Base-by-base conservation (phyloP, 805 yeast genomes). In the Candida nonsorbophila region DNA sequence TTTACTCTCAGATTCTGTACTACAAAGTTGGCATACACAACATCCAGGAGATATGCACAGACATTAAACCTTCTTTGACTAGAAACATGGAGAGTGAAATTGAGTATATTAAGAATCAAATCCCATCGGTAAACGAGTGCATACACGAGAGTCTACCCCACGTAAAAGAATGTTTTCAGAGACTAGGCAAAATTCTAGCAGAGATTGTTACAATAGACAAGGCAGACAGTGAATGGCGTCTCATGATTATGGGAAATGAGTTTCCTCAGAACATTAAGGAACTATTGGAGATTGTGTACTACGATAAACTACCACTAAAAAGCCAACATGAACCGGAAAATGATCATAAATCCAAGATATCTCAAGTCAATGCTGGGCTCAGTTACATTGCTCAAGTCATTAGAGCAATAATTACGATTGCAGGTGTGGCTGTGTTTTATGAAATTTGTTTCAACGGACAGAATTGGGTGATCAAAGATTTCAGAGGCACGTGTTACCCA, bases 211-310 rank as follows among this genome's bases (percentile, higher is more conserved):
- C 45, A 7, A 58, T 63, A n/a, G 51, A 41, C 6, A 45, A 47
- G 29, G 35, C 39, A 6, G 40, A 42, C 19, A 33, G 41, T 14
- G 26, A 55, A 2, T 40, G 50, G n/a, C 44, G 40, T 7, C 53
- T 57, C 29, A 41, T 42, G 16, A 58, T 64, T 4, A 28, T 50
- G 34, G 66, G 59, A 1, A 36, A 60, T 5, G 62, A 57, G 27
- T 58, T 63, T 29, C 69, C 69, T 1, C 29, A 51, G 4, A 46
- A 45, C 22, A 49, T 51, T 14, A 44, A 44, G 16, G 60, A 58
- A 17, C 28, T 63, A 9, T 42, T 60, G 7, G 41, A 45, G 13
- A 38, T 43, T 10, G 51, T 67, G 30, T 58, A 60, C 38, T 46
- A 54, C 22, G 38, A 49, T 17, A 22, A 35, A 6, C 13, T 20